Base-by-base conservation (phyloP, 352 stramenopile genomes). In the Phytophthora boehmeriae region DNA sequence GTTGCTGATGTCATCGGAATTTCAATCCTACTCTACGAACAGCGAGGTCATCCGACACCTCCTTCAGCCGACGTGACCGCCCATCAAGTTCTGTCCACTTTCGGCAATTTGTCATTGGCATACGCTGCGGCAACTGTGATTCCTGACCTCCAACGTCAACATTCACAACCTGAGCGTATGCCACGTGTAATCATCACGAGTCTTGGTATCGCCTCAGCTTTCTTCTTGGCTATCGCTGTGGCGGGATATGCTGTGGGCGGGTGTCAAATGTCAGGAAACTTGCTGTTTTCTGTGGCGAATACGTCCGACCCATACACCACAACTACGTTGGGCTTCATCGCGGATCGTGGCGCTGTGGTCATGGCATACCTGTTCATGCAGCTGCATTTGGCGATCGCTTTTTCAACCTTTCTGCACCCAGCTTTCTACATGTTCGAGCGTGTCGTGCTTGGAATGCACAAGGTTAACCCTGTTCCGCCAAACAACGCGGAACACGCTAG, bases 351-450 rank as follows among this genome's bases (percentile, higher is more conserved):
- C 3, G 48, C 46, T 17, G 56, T 63, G 23, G 48, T 63, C 46
- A 63, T 63, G 56, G 42, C 56, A 10, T 63, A 47, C 56, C 17
- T 63, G 38, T 56, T 63, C 55, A 63, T 63, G 55, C 55, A 63
- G 14, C 19, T 63, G 23, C 55, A 76, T 44, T 20, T 76, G 20
- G 57, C 68, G 25, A 73, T 76, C 34, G 68, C 68, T 4, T 76
- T 76, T 39, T 59, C 63, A 17, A 63, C 72, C 14, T 59, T 76
- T 48, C 27, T 73, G 20, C 50, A 65, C 35, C 68, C 68, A 14
- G 59, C 57, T 1, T 71, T 73, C 43, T 71, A 68, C 38, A 67
- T 73, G 39, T 34, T 62, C 2, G 68, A 76, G 51, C 58, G 68
- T 22, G 25, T 44, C 9, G 38, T 44, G 8, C 38, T 44, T 20